These are phyloP conservation scores for Agrocybe pediades DNA, from an alignment of 768 basidiomycete genomes.

Conservation along the genomic window DNA sequence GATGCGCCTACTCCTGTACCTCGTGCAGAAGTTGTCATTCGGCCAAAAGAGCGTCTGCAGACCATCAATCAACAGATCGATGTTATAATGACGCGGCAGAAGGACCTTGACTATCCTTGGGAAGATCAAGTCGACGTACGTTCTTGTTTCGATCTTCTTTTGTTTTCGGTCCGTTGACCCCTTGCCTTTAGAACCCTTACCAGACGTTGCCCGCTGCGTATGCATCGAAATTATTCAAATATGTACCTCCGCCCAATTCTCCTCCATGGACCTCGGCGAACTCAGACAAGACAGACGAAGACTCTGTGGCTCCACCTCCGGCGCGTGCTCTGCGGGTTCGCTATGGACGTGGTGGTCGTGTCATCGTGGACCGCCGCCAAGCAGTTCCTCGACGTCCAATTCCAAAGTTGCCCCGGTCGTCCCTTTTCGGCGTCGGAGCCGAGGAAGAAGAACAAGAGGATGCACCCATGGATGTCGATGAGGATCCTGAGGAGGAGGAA, in stretches of 20 bases:
- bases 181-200: slow-evolving; percentile 58
- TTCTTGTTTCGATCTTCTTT: slow-evolving; percentile 1
- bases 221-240: slow-evolving; percentile 68
- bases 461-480: slow-evolving; percentile 34
- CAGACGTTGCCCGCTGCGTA: slow-evolving; percentile 62
- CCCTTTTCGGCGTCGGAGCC: slow-evolving; percentile 25
- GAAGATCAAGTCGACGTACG: slow-evolving; percentile 86
- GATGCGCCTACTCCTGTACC: slow-evolving; percentile 41
- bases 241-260: slow-evolving; percentile 44
- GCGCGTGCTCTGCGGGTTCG: slow-evolving; percentile 68
- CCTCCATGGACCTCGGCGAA: slow-evolving; percentile 27
- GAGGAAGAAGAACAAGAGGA: slow-evolving; percentile 23
- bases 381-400: slow-evolving; percentile 25
- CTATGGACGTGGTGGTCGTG: slow-evolving; percentile 79
- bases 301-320: slow-evolving; percentile 24
- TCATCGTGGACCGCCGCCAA: slow-evolving; percentile 72
- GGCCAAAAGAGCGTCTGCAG: slow-evolving; percentile 66
- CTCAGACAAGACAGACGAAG: slow-evolving; percentile 28
- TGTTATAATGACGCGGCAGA: slow-evolving; percentile 58
- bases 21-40: slow-evolving; percentile 52
- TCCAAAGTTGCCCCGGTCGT: slow-evolving; percentile 24
- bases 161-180: background rate
- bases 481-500: slow-evolving; percentile 41
- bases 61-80: slow-evolving; percentile 66
- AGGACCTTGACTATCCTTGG: slow-evolving; percentile 79